Conservation (phyloP, 139 green algal species). For the Nannochloris sp. region DNA sequence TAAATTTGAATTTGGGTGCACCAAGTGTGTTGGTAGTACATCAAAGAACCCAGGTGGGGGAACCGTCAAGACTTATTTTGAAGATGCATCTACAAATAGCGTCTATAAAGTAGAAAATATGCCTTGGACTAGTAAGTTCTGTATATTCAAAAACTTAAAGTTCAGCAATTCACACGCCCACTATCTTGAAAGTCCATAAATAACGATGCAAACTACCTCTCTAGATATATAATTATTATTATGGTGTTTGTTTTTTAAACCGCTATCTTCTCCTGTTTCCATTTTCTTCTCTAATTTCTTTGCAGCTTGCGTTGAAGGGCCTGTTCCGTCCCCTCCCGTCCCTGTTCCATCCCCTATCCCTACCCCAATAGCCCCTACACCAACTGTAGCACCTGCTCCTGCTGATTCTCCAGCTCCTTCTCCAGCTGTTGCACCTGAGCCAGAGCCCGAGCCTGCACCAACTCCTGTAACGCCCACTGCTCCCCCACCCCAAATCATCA, state of each 20-base stretch:
- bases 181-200: too few species aligned
- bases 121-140: slow-evolving; percentile 1
- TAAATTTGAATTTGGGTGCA: slow-evolving; percentile 2
- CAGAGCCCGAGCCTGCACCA: not conserved
- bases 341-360: not conserved
- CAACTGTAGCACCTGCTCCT: not conserved
- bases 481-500: not conserved
- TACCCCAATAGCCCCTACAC: not conserved
- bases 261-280: not conserved
- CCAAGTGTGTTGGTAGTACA: not conserved
- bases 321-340: not conserved
- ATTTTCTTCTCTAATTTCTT: not conserved
- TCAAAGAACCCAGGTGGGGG: not conserved
- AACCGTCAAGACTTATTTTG: slow-evolving; percentile 5
- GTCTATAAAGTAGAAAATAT: slow-evolving; percentile 4
- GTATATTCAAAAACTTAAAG: too few species aligned
- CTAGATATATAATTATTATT: not conserved
- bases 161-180: too few species aligned
- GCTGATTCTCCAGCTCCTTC: not conserved
- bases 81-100: not conserved
- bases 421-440: not conserved
- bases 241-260: not conserved
- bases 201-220: too few species aligned
- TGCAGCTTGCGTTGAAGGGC: slow-evolving; percentile 3
- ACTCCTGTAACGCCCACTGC: not conserved